phyloP scores from a whole-genome alignment of 73 alveolate genomes.

The Stentor roeselii region DNA sequence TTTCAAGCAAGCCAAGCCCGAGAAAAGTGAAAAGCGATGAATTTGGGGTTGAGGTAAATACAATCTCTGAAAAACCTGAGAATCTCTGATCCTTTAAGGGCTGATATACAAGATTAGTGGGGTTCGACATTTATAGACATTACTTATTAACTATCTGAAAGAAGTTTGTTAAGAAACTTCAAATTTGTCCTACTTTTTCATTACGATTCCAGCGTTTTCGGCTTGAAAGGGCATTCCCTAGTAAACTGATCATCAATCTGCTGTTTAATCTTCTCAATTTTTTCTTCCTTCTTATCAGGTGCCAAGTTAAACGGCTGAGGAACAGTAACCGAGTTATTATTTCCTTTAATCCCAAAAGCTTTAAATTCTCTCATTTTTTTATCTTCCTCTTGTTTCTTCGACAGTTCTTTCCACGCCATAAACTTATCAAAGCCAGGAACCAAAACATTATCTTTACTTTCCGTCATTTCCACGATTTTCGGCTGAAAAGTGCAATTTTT shows the following conservation, averaged over 20 bases:
- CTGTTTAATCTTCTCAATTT: conserved; percentile 7
- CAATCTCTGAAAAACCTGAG: too few relatives aligned
- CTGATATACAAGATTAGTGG: too few relatives aligned
- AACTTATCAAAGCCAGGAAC: conserved; percentile 12
- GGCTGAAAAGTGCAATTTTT: conserved; percentile 21
- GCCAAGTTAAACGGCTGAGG: conserved; percentile 28
- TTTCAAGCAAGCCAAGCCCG: too few relatives aligned
- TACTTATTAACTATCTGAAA: not conserved
- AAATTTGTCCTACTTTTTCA: not conserved
- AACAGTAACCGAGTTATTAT: not conserved
- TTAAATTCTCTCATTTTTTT: conserved; percentile 4
- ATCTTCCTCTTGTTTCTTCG: conserved; percentile 1
- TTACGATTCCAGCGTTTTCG: conserved; percentile 19
- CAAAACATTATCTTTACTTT: not conserved
- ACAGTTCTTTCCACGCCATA: not conserved
- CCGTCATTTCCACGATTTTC: not conserved
- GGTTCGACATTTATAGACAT: too few relatives aligned
- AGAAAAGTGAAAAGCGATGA: too few relatives aligned
- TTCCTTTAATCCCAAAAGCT: conserved; percentile 16
- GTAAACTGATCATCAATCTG: not conserved
- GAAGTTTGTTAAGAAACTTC: not conserved
- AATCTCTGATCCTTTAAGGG: too few relatives aligned
- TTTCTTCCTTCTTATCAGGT: conserved; percentile 3
- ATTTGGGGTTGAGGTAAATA: too few relatives aligned
- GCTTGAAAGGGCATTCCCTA: conserved; percentile 22